Base-by-base conservation (phyloP, 2,329 filamentous ascomycete species). In the Nemania sp. region DNA sequence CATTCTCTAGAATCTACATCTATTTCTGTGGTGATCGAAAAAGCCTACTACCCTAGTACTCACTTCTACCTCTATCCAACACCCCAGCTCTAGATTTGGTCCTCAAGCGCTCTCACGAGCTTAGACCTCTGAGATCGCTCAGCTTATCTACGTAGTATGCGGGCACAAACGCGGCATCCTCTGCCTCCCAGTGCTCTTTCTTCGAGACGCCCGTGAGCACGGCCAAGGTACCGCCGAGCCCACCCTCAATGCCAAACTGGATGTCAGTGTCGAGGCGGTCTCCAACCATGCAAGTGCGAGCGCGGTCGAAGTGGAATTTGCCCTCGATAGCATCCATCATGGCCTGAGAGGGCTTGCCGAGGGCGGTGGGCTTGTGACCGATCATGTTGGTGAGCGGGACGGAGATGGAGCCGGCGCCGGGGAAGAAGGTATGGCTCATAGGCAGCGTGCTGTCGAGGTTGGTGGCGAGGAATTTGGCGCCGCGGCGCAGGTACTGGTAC, bases 251-350 rank as follows among this genome's bases (percentile, higher is more conserved):
- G 3, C 94, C 94, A 70, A 99, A 99, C 70, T 89, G 86, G 70
- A 99, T 97, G 73, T 99, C 94, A 0, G 94, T 99, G 71, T 97
- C 90, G 60, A 96, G 77, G 24, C 94, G 81, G 72, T 99, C 94
- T 6, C 94, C 94, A 37, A 99, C 83, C 94, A 99, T 99, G 74
- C 94, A 97, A 1, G 94, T 90, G 63, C 85, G 85, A 56, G 80
- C 83, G 31, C 92, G 83, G 70, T 97, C 86, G 49, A 99, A 88
- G 62, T 89, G 81, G 72, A 97, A 97, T 73, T 96, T 96, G 54
- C 93, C 93, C 77, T 97, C 93, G 52, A 99, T 89, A 3, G 94
- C 91, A 71, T 97, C 93, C 93, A 99, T 96, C 94, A 99, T 99
- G 3, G 93, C 93, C 76, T 96, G 91, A 70, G 91, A 96, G 3